phyloP scores from a whole-genome alignment of 192 early-diverging fungal species.

The Entrophospora sp. region DNA sequence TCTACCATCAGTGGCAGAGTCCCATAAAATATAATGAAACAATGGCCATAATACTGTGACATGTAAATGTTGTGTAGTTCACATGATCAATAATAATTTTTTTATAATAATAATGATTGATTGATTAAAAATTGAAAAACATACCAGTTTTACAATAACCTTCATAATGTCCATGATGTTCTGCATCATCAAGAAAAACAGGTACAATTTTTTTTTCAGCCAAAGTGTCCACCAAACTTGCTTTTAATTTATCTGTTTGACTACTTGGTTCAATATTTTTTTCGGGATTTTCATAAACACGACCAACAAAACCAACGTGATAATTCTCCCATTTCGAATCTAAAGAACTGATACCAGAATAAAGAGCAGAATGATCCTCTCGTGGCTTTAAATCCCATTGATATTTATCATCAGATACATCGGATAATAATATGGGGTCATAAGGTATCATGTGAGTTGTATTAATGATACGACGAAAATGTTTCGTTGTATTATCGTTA shows the following conservation, averaged over 20 bases:
- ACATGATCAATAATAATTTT: neutral
- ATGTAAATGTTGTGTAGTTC: neutral
- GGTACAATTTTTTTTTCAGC: constrained; percentile 55
- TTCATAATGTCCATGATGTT: constrained; percentile 81
- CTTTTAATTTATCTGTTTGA: constrained; percentile 41
- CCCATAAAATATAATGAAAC: constrained; percentile 92
- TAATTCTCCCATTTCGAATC: constrained; percentile 47
- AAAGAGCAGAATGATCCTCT: constrained; percentile 83
- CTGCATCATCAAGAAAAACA: constrained; percentile 66
- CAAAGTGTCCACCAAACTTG: constrained; percentile 46
- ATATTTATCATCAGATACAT: neutral
- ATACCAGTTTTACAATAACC: constrained; percentile 93
- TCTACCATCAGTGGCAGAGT: constrained; percentile 55
- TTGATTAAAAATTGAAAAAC: neutral
- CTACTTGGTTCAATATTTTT: neutral
- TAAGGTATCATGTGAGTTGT: constrained; percentile 49
- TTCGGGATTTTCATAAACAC: constrained; percentile 47
- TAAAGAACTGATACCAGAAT: constrained; percentile 71
- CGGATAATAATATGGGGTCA: neutral
- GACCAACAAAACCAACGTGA: constrained; percentile 69
- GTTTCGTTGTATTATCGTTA: too few species aligned
- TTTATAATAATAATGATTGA: neutral
- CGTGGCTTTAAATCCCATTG: constrained; percentile 49
- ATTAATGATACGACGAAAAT: constrained; percentile 46
- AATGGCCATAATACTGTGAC: constrained; percentile 87